A percentile compares a stretch with the other conserved stretches of the same genome.
Evolutionary conservation across 2,329 filamentous ascomycete genomes (phyloP).

Genomic region (Triangularia verruculosa): DNA sequence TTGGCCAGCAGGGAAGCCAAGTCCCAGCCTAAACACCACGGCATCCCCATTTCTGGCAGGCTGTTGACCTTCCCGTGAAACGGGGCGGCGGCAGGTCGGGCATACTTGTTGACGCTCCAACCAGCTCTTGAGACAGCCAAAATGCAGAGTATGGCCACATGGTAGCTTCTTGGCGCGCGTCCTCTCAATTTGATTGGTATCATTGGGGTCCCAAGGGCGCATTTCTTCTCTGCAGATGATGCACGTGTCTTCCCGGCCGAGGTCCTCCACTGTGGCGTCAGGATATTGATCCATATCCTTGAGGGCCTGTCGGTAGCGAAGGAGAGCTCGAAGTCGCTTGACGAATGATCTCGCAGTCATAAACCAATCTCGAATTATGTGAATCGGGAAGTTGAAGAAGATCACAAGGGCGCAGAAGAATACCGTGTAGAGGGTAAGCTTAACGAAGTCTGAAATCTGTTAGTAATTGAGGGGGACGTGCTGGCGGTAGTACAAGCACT

Average conservation of each 20-base stretch:
- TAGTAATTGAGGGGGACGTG: slow-evolving; percentile 13
- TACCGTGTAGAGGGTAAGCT: slow-evolving; percentile 80
- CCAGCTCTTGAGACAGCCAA: slow-evolving; percentile 94
- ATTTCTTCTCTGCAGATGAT: slow-evolving; percentile 98
- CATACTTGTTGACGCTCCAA: slow-evolving; percentile 96
- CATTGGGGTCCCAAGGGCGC: slow-evolving; percentile 68
- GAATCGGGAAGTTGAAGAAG: slow-evolving; percentile 93
- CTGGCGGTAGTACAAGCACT: slow-evolving; percentile 30
- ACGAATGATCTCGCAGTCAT: slow-evolving; percentile 90
- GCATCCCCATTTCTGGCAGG: slow-evolving; percentile 36
- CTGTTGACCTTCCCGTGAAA: slow-evolving; percentile 57
- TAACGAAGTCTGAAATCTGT: slow-evolving; percentile 71
- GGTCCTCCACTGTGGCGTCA: slow-evolving; percentile 84
- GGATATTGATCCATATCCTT: slow-evolving; percentile 93
- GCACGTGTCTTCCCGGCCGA: slow-evolving; percentile 84
- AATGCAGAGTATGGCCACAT: slow-evolving; percentile 92
- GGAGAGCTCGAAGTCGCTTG: slow-evolving; percentile 81
- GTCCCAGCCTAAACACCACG: slow-evolving; percentile 34
- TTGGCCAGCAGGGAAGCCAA: slow-evolving; percentile 33
- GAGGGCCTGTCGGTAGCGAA: slow-evolving; percentile 87
- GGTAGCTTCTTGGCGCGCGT: slow-evolving; percentile 91
- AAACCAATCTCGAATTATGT: slow-evolving; percentile 94
- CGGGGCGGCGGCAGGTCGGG: slow-evolving; percentile 85
- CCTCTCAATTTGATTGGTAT: slow-evolving; percentile 72
- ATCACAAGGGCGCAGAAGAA: slow-evolving; percentile 93